Evolutionary conservation across 2,329 filamentous ascomycete genomes (phyloP).

Genomic region (Penicillium sclerotiorum): DNA sequence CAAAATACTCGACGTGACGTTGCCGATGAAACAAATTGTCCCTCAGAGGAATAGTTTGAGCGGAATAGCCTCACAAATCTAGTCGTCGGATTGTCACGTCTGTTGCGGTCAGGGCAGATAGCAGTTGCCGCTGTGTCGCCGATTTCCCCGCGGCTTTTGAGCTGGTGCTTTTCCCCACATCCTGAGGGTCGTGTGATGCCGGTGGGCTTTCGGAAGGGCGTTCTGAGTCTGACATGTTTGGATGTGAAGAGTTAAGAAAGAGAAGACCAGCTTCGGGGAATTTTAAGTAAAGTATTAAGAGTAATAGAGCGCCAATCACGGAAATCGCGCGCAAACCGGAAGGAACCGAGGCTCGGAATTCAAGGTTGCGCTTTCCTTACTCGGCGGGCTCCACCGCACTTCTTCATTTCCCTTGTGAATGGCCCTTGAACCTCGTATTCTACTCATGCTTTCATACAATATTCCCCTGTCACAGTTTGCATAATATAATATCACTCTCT

Average conservation of each 20-base stretch:
- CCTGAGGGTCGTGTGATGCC: constrained; percentile 15
- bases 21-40: neutral
- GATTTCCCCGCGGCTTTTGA: constrained; percentile 25
- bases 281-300: neutral
- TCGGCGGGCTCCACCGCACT: constrained; percentile 11
- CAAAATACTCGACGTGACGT: neutral
- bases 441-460: neutral
- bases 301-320: neutral
- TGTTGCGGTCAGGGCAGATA: constrained; percentile 30
- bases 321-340: constrained; percentile 13
- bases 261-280: constrained; percentile 9
- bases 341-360: constrained; percentile 35
- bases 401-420: neutral
- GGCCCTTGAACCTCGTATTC: neutral
- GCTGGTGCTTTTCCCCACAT: constrained; percentile 19
- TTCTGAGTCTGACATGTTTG: constrained; percentile 26
- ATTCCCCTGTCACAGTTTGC: neutral
- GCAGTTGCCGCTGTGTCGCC: constrained; percentile 25
- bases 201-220: constrained; percentile 15
- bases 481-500: neutral
- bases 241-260: neutral
- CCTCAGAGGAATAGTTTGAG: too few species aligned
- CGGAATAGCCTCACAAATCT: constrained; percentile 27
- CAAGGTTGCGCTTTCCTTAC: constrained; percentile 16
- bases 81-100: constrained; percentile 34